These are phyloP conservation scores for Monilinia aucupariae DNA, from an alignment of 2,329 filamentous ascomycete species.

Conservation along the genomic window DNA sequence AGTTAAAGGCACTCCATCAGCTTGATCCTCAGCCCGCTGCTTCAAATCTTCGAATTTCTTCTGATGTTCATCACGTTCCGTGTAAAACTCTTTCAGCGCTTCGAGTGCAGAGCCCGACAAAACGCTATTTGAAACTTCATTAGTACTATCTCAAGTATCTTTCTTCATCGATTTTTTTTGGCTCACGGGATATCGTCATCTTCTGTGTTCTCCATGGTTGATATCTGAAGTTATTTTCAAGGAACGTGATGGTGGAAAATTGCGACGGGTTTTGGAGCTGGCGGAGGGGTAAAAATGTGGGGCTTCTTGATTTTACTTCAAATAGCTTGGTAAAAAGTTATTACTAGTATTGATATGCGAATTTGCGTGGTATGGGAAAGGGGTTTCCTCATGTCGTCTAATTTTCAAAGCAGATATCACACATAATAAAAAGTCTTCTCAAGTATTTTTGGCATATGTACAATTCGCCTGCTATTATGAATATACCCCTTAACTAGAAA, in stretches of 20 bases:
- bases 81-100: constrained; percentile 68
- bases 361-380: background rate
- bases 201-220: constrained; percentile 18
- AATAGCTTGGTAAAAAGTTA: background rate
- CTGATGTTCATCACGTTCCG: constrained; percentile 61
- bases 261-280: background rate
- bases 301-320: background rate
- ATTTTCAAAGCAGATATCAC: constrained; percentile 2
- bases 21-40: constrained; percentile 52
- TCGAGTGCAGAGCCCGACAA: constrained; percentile 62
- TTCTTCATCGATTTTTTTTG: background rate
- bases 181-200: constrained; percentile 25
- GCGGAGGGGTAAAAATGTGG: constrained; percentile 8
- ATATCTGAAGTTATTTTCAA: constrained; percentile 18
- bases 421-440: background rate
- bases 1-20: constrained; percentile 38
- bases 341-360: background rate
- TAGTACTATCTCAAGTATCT: background rate
- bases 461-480: constrained; percentile 30
- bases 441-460: constrained; percentile 34
- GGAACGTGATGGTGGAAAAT: constrained; percentile 8
- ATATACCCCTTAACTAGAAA: constrained; percentile 9
- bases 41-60: constrained; percentile 65
- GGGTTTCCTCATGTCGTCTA: background rate
- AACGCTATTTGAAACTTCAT: constrained; percentile 39